Evolutionary conservation across 306 rosid species (phyloP).

Genomic region (Acacia confusa): DNA sequence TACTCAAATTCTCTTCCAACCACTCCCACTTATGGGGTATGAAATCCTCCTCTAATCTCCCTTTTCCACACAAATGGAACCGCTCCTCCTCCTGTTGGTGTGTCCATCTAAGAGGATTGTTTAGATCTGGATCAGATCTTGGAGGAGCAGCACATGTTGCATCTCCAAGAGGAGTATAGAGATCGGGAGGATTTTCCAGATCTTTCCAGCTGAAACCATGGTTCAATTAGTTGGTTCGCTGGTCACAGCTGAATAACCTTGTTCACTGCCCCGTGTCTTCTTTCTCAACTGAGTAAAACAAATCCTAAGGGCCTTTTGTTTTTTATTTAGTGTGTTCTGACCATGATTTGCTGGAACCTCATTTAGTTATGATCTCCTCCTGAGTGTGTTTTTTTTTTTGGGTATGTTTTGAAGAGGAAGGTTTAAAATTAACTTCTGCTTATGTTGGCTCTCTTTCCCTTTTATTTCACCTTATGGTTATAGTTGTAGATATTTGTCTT

Average conservation of each 20-base stretch:
- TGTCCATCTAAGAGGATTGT: background rate
- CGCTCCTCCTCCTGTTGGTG: background rate
- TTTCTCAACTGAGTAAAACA: background rate
- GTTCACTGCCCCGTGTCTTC: background rate
- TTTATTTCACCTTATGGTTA: background rate
- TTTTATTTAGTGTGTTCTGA: background rate
- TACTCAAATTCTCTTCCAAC: background rate
- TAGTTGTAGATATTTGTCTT: background rate
- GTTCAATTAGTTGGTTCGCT: background rate
- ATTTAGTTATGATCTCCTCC: background rate
- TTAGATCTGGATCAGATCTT: background rate
- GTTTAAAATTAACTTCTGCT: background rate
- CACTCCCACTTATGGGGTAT: background rate
- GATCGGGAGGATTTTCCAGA: background rate
- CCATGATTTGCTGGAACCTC: background rate
- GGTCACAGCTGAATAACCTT: background rate
- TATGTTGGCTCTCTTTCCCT: background rate
- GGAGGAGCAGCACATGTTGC: background rate
- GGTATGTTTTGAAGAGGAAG: slow-evolving; percentile 3
- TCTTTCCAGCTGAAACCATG: background rate
- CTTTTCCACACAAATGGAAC: background rate
- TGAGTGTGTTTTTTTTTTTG: background rate
- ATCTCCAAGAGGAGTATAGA: background rate
- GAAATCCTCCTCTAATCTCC: background rate
- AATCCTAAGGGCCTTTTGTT: background rate